Base-by-base conservation (phyloP, 73 alveolate species). In the Diophrys appendiculata region DNA sequence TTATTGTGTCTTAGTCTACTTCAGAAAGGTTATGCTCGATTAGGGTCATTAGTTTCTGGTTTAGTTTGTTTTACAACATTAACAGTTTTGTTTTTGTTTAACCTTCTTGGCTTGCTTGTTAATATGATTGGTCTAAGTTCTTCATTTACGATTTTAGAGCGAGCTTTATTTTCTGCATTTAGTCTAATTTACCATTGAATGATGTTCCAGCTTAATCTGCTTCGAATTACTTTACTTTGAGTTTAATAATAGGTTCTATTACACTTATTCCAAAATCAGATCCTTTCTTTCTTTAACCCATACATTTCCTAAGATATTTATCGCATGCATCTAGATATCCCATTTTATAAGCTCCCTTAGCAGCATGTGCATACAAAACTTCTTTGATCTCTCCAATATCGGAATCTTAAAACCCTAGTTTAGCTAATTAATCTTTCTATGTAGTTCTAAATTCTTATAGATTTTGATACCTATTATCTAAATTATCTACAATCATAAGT, bases 401-500 rank as follows among this genome's bases (percentile, higher is more conserved):
- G n/a, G n/a, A n/a, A n/a, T n/a, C n/a, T n/a, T n/a, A n/a, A n/a
- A n/a, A n/a, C n/a, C n/a, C n/a, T n/a, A n/a, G n/a, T n/a, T n/a
- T n/a, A n/a, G 88, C 32, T 35, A 32, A n/a, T 34, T 28, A 26
- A 60, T 65, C 0, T 54, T 52, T 30, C 77, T 26, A 26, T 68
- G 34, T 25, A 28, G 72, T 52, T 31, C 52, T 83, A 68, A 54
- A n/a, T 24, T 79, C 78, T 1, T 60, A 25, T 55, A 70, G 27
- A 32, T 27, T 29, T 0, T 73, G 35, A 29, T 78, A 70, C 34
- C 64, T 76, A 14, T n/a, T 69, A 25, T 25, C 76, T 2, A 82
- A 76, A 60, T 73, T 80, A 82, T 95, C 96, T 55, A 84, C 34
- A 77, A 86, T 90, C 13, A 95, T 90, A 52, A 84, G 86, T 82